These are phyloP conservation scores for Russula sp. DNA, from an alignment of 768 basidiomycete genomes.

Conservation along the genomic window DNA sequence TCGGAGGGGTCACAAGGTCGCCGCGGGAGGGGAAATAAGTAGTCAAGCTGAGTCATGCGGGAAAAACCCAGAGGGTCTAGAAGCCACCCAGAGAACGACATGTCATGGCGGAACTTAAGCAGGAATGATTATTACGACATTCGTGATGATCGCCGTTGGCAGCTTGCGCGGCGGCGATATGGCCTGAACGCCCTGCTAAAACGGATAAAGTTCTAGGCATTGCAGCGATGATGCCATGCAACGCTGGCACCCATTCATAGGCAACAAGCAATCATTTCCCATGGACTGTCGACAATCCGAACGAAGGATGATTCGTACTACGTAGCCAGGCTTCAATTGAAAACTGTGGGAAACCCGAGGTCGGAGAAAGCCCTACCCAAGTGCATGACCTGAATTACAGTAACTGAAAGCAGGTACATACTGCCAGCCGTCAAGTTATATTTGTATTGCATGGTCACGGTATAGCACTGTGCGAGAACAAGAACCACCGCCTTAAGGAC, in stretches of 20 bases:
- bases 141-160: slow-evolving; percentile 22
- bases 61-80: slow-evolving; percentile 15
- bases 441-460: neutral
- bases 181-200: neutral
- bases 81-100: slow-evolving; percentile 6
- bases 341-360: slow-evolving; percentile 15
- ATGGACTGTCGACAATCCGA: slow-evolving; percentile 11
- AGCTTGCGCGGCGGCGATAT: slow-evolving; percentile 2
- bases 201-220: neutral
- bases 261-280: slow-evolving; percentile 9
- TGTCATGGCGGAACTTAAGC: slow-evolving; percentile 18
- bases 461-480: neutral
- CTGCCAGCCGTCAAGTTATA: slow-evolving; percentile 1
- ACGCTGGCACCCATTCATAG: slow-evolving; percentile 9
- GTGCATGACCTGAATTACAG: slow-evolving; percentile 4
- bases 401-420: neutral
- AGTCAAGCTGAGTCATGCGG: neutral
- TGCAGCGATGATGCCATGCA: slow-evolving; percentile 10
- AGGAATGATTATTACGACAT: slow-evolving; percentile 15
- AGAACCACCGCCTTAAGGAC: slow-evolving; percentile 5
- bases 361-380: neutral
- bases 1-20: neutral
- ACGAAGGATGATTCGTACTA: neutral
- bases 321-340: no score
- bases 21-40: neutral